A percentile compares a stretch with the other conserved stretches of the same genome.
phyloP scores from a whole-genome alignment of 345 rosid genomes.

The Eucalyptus microcorys region DNA sequence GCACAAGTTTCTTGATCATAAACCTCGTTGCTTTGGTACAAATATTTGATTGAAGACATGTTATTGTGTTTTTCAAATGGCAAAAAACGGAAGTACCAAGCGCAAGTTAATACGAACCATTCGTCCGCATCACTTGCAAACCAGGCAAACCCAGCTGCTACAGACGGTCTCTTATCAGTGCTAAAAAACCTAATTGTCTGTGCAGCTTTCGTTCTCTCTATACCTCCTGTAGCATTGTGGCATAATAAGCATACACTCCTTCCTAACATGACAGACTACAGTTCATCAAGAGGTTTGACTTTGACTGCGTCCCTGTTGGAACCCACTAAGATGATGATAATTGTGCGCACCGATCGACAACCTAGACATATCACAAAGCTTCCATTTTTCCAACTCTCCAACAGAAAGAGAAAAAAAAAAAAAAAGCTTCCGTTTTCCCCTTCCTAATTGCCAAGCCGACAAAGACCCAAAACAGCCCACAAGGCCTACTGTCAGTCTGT shows the following conservation, averaged over 20 bases:
- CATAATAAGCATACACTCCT: neutral
- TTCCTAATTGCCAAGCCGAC: neutral
- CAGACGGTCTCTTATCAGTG: neutral
- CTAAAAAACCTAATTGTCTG: neutral
- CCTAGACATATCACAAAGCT: neutral
- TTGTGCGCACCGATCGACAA: neutral
- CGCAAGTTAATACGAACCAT: neutral
- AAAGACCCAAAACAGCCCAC: neutral
- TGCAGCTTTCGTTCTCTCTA: neutral
- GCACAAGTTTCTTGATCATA: neutral
- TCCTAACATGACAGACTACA: neutral
- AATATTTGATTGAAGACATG: neutral
- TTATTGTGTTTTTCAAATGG: neutral
- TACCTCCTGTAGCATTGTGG: neutral
- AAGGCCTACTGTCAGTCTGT: neutral
- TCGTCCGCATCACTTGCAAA: neutral
- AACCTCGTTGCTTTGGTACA: neutral
- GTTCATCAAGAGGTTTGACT: neutral
- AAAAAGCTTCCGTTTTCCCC: neutral
- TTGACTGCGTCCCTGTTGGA: neutral
- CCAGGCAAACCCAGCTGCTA: neutral
- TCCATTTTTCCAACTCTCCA: neutral
- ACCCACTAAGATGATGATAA: neutral
- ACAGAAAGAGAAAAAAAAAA: rapidly evolving
- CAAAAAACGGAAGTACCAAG: neutral